Conservation (phyloP, 139 green algal species). For the Micromonas commoda region DNA sequence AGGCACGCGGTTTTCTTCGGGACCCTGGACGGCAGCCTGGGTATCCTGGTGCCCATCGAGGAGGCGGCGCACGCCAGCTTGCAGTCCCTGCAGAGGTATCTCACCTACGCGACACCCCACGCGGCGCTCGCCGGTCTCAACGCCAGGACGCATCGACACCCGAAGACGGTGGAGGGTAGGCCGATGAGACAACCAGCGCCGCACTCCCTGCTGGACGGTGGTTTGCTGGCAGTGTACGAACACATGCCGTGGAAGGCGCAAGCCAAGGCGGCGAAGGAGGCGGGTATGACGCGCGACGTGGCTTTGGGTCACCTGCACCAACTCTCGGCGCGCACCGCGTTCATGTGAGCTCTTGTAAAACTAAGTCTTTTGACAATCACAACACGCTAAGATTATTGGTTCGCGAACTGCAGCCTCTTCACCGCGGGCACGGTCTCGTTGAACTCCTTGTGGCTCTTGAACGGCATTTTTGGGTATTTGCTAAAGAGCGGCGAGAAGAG, state of each 20-base stretch:
- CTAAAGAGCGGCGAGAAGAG: no score
- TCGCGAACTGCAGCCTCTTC: no score
- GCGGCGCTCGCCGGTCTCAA: slow-evolving; percentile 35
- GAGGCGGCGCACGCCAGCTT: slow-evolving; percentile 35
- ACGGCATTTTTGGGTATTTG: no score
- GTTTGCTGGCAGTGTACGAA: slow-evolving; percentile 36
- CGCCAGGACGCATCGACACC: slow-evolving; percentile 28
- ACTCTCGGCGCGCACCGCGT: background rate
- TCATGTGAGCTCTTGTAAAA: background rate
- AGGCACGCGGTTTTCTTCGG: slow-evolving; percentile 25
- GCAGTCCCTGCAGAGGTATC: slow-evolving; percentile 23
- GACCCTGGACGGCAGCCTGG: slow-evolving; percentile 25
- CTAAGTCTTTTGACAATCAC: no score
- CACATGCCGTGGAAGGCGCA: background rate
- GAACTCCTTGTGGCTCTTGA: no score
- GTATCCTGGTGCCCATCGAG: slow-evolving; percentile 37
- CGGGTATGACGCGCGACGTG: background rate
- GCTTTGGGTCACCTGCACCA: background rate
- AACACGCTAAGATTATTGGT: no score
- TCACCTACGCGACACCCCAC: background rate
- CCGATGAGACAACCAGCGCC: slow-evolving; percentile 4
- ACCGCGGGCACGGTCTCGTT: no score
- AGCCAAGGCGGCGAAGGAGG: background rate
- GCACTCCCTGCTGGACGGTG: slow-evolving; percentile 35
- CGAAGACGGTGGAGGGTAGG: background rate